A percentile compares a stretch with the other conserved stretches of the same genome.
phyloP scores from a whole-genome alignment of 2,329 filamentous ascomycete species.

The Fusarium pseudoanthophilum region DNA sequence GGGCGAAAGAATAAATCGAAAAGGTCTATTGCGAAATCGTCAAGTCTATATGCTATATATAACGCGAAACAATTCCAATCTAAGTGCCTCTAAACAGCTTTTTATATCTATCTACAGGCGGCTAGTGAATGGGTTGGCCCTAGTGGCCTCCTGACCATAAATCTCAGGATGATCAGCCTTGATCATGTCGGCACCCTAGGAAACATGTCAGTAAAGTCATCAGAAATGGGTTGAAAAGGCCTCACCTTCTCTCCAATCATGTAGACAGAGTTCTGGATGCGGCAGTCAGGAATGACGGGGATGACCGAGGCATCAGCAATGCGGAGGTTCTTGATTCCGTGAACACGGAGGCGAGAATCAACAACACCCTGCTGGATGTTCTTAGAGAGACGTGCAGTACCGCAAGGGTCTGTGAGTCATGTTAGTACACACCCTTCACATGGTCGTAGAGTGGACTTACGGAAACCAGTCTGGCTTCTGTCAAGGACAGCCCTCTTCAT shows the following conservation, averaged over 20 bases:
- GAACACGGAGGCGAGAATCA: constrained; percentile 61
- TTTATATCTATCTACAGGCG: not conserved
- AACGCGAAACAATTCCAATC: not conserved
- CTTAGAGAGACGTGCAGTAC: constrained; percentile 64
- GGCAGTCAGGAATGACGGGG: constrained; percentile 64
- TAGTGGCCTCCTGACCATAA: not conserved
- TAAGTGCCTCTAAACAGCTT: accelerated
- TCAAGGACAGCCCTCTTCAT: constrained; percentile 69
- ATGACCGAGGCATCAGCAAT: constrained; percentile 67
- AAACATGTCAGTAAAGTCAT: not conserved
- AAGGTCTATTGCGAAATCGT: not conserved
- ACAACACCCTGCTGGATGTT: constrained; percentile 60
- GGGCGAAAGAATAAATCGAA: not conserved
- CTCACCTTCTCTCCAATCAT: constrained; percentile 65
- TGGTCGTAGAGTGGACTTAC: not conserved
- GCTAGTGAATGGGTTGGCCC: not conserved
- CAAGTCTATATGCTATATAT: not conserved
- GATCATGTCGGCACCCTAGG: not conserved
- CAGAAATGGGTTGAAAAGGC: accelerated
- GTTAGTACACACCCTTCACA: not conserved
- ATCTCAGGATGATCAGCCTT: not conserved
- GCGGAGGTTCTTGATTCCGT: constrained; percentile 63
- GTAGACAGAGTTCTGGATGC: constrained; percentile 70
- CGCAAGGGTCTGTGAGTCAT: constrained; percentile 57
- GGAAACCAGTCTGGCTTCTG: constrained; percentile 68